Conservation (phyloP, 164 flowering plant species). For the Stephania yunnanensis region DNA sequence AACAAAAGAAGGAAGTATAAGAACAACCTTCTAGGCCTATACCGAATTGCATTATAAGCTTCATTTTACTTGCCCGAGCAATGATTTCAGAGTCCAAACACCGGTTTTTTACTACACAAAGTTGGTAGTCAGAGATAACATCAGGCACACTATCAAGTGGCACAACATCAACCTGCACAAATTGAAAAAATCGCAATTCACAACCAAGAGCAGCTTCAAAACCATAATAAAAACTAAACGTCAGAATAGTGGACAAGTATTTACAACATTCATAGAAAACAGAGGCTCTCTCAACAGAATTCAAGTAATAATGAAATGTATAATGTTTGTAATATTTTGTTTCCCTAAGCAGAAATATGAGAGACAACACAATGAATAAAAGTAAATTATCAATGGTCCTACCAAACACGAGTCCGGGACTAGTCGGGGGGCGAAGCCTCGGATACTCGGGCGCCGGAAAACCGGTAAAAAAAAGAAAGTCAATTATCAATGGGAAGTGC, state of each 20-base stretch:
- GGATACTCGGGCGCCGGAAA: no score
- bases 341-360: no score
- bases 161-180: conserved; percentile 68
- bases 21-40: conserved; percentile 80
- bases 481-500: no score
- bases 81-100: conserved; percentile 47
- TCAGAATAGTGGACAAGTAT: not conserved
- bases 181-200: not conserved
- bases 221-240: not conserved
- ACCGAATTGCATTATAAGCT: conserved; percentile 87
- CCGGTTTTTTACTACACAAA: conserved; percentile 62
- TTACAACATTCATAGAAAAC: not conserved
- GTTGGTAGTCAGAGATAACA: conserved; percentile 57
- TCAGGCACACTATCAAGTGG: conserved; percentile 52
- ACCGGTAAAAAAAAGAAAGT: no score
- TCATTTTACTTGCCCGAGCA: conserved; percentile 64
- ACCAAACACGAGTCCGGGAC: no score
- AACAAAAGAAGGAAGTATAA: not conserved
- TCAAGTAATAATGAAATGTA: not conserved
- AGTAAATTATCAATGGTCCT: no score
- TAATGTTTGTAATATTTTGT: no score
- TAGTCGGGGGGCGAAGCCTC: no score
- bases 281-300: not conserved
- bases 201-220: not conserved
- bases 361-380: no score